Evolutionary conservation across 2,329 filamentous ascomycete species (phyloP).

Genomic region (Trichoderma lentiforme): DNA sequence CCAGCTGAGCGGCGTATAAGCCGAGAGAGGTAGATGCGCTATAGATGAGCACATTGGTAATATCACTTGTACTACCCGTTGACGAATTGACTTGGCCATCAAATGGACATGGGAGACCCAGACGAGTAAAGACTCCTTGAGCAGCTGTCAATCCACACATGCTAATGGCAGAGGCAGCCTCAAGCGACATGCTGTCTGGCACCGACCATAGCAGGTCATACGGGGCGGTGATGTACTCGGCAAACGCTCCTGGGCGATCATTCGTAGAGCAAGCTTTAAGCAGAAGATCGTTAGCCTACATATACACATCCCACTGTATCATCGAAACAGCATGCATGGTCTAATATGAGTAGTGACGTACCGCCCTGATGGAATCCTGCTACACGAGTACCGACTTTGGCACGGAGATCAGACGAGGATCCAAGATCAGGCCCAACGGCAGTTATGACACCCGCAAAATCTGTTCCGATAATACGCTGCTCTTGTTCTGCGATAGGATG

Average conservation of each 20-base stretch:
- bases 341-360: not conserved
- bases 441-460: slow-evolving; percentile 38
- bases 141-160: slow-evolving; percentile 43
- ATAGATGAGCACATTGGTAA: slow-evolving; percentile 29
- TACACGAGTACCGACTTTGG: slow-evolving; percentile 32
- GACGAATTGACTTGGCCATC: not conserved
- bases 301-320: not conserved
- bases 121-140: slow-evolving; percentile 38
- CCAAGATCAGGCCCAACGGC: slow-evolving; percentile 20
- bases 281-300: not conserved
- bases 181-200: slow-evolving; percentile 30
- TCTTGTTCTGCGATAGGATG: slow-evolving; percentile 32
- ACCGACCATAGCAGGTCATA: slow-evolving; percentile 39
- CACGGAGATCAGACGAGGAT: slow-evolving; percentile 18
- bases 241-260: slow-evolving; percentile 43
- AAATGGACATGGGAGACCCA: slow-evolving; percentile 37
- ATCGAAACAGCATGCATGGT: not conserved
- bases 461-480: slow-evolving; percentile 36
- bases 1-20: slow-evolving; percentile 33
- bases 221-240: slow-evolving; percentile 37
- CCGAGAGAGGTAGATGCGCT: slow-evolving; percentile 35
- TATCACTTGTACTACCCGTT: no score
- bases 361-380: slow-evolving; percentile 42
- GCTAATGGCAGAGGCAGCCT: slow-evolving; percentile 39
- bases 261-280: slow-evolving; percentile 37